These are phyloP conservation scores for Dicorynia guianensis DNA, from an alignment of 306 rosid species.

Conservation along the genomic window DNA sequence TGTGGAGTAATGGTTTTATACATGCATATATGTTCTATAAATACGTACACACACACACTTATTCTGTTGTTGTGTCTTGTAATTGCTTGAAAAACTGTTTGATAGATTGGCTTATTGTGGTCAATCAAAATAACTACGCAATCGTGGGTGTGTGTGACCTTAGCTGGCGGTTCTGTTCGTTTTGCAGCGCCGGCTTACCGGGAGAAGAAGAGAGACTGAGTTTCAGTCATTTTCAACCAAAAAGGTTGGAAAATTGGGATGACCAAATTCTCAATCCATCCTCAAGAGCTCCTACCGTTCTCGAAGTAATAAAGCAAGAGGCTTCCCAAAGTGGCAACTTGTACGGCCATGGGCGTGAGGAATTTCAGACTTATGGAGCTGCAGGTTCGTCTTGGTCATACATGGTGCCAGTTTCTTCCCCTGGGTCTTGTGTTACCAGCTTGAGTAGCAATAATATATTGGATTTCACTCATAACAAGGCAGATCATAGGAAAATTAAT, in stretches of 20 bases:
- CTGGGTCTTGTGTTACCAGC: slow-evolving; percentile 59
- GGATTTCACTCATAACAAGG: slow-evolving; percentile 68
- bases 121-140: not conserved
- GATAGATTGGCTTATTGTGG: not conserved
- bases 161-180: slow-evolving; percentile 19
- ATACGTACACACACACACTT: too few species aligned
- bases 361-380: slow-evolving; percentile 46
- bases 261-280: slow-evolving; percentile 48
- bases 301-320: slow-evolving; percentile 67
- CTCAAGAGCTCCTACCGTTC: slow-evolving; percentile 35
- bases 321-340: slow-evolving; percentile 52
- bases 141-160: not conserved
- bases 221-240: slow-evolving; percentile 51
- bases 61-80: too few species aligned
- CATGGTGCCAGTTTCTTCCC: slow-evolving; percentile 65
- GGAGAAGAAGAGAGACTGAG: slow-evolving; percentile 64
- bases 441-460: slow-evolving; percentile 50
- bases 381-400: slow-evolving; percentile 53
- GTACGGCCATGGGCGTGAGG: slow-evolving; percentile 51
- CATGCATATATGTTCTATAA: not conserved
- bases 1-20: not conserved
- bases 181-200: slow-evolving; percentile 65
- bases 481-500: slow-evolving; percentile 40
- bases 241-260: slow-evolving; percentile 64
- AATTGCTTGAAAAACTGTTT: not conserved